Conservation (phyloP, 2,329 filamentous ascomycete species). For the Apiospora koreana region DNA sequence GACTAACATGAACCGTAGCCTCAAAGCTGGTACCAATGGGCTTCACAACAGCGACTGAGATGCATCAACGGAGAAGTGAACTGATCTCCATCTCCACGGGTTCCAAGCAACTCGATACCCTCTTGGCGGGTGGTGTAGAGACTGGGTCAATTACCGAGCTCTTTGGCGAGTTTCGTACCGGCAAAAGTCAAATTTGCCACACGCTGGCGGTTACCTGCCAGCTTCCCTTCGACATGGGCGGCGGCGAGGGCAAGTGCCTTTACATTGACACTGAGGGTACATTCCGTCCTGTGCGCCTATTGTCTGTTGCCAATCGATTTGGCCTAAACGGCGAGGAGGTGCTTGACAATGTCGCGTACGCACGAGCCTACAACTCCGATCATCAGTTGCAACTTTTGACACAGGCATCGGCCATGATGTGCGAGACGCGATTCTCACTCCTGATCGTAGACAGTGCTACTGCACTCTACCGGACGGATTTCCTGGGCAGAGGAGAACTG, state of each 20-base stretch:
- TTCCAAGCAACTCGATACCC: conserved; percentile 93
- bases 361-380: conserved; percentile 96
- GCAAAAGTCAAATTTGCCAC: conserved; percentile 98
- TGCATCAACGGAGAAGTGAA: conserved; percentile 95
- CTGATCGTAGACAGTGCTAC: conserved; percentile 96
- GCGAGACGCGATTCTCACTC: conserved; percentile 94
- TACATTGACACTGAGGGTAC: conserved; percentile 99
- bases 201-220: conserved; percentile 98
- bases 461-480: conserved; percentile 93
- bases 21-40: conserved; percentile 98
- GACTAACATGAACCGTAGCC: conserved; percentile 50
- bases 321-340: conserved; percentile 96
- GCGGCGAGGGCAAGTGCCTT: conserved; percentile 95
- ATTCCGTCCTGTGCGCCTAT: conserved; percentile 86
- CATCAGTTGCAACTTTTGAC: conserved; percentile 94
- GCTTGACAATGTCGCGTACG: conserved; percentile 96
- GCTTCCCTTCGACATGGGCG: conserved; percentile 97
- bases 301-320: conserved; percentile 91
- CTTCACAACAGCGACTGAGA: conserved; percentile 97
- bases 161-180: conserved; percentile 96
- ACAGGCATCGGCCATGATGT: conserved; percentile 98
- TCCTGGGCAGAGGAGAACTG: conserved; percentile 92
- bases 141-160: conserved; percentile 98
- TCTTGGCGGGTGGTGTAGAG: conserved; percentile 92
- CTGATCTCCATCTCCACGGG: conserved; percentile 98